A percentile compares a stretch with the other conserved stretches of the same genome.
phyloP scores from a whole-genome alignment of 1,284 basidiomycete genomes.

The Cryptococcus maquisensis region DNA sequence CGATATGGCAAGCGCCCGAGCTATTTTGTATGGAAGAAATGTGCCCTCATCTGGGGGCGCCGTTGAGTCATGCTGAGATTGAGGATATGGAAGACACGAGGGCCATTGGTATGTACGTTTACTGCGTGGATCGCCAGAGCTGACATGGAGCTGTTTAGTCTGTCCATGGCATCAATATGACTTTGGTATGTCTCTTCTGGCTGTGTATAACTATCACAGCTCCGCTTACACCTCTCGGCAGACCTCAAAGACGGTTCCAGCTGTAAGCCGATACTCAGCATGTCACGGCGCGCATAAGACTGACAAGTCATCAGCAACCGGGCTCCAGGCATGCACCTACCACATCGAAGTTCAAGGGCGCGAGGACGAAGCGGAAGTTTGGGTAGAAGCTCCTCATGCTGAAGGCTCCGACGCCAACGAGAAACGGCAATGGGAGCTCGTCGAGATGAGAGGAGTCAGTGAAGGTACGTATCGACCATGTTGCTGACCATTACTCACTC shows the following conservation, averaged over 20 bases:
- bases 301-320: slow-evolving; percentile 54
- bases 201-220: not conserved
- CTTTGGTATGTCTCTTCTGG: slow-evolving; percentile 20
- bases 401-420: slow-evolving; percentile 31
- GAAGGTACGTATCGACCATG: slow-evolving; percentile 56
- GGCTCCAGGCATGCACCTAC: slow-evolving; percentile 74
- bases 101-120: slow-evolving; percentile 25
- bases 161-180: slow-evolving; percentile 78
- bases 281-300: not conserved
- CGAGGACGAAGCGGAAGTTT: slow-evolving; percentile 54
- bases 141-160: slow-evolving; percentile 48
- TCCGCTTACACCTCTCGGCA: slow-evolving; percentile 28
- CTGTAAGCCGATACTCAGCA: slow-evolving; percentile 58
- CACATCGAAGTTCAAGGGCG: slow-evolving; percentile 56
- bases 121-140: not conserved
- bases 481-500: not conserved
- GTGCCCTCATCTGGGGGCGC: slow-evolving; percentile 79
- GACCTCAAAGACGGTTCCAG: slow-evolving; percentile 48
- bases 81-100: slow-evolving; percentile 37
- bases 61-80: slow-evolving; percentile 61
- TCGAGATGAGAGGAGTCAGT: slow-evolving; percentile 73
- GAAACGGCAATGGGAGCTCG: slow-evolving; percentile 59
- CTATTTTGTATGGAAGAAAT: slow-evolving; percentile 79
- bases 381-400: slow-evolving; percentile 61
- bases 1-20: slow-evolving; percentile 48